A percentile compares a stretch with the other conserved stretches of the same genome.
Evolutionary conservation across 306 rosid genomes (phyloP).

Genomic region (Adenanthera pavonina): DNA sequence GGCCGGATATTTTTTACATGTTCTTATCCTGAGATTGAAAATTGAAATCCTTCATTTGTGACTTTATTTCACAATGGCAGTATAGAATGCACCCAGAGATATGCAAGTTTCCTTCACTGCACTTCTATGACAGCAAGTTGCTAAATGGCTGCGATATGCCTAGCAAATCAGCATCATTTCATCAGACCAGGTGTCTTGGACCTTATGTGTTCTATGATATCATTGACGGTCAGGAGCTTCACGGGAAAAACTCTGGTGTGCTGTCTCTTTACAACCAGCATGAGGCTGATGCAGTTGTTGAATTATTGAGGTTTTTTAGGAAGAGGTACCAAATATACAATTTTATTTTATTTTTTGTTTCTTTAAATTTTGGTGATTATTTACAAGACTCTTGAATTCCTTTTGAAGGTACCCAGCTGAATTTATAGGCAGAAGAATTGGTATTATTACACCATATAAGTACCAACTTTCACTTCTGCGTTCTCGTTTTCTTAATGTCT

Average conservation of each 20-base stretch:
- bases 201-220: constrained; percentile 89
- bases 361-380: constrained; percentile 32
- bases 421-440: constrained; percentile 79
- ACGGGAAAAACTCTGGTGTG: constrained; percentile 74
- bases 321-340: constrained; percentile 55
- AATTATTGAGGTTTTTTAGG: constrained; percentile 72
- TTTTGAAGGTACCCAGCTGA: constrained; percentile 75
- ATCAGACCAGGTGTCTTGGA: constrained; percentile 74
- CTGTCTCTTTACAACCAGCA: constrained; percentile 86
- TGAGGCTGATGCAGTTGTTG: constrained; percentile 92
- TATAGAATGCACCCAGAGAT: constrained; percentile 99
- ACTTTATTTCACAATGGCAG: constrained; percentile 58
- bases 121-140: constrained; percentile 85
- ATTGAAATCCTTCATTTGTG: constrained; percentile 38
- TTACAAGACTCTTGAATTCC: constrained; percentile 39
- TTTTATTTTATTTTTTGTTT: constrained; percentile 13
- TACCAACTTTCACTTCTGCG: constrained; percentile 82
- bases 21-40: constrained; percentile 30
- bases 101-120: constrained; percentile 88
- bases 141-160: constrained; percentile 78
- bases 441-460: constrained; percentile 92
- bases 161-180: constrained; percentile 78
- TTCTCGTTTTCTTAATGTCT: constrained; percentile 74
- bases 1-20: constrained; percentile 4
- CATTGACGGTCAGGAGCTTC: constrained; percentile 77